A percentile compares a stretch with the other conserved stretches of the same genome.
phyloP scores from a whole-genome alignment of 257 asterid genomes.

The Haberlea rhodopensis region DNA sequence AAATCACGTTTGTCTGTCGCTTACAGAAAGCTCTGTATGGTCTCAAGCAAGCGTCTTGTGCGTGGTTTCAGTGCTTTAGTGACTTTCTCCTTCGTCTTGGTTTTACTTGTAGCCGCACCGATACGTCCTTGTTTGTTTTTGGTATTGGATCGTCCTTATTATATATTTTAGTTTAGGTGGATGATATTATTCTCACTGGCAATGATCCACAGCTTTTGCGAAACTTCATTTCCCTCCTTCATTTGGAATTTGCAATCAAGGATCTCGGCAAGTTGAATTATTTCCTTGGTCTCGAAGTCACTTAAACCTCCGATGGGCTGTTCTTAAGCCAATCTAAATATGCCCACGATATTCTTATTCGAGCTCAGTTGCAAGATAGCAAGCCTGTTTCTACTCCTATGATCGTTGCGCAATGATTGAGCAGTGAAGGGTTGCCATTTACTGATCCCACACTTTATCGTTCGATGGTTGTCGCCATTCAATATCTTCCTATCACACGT shows the following conservation, averaged over 20 bases:
- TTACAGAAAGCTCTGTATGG: slow-evolving; percentile 10
- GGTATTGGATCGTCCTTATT: too few relatives aligned
- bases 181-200: neutral
- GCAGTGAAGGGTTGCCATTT: too few relatives aligned
- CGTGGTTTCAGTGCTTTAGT: neutral
- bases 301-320: neutral
- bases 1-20: neutral
- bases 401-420: too few relatives aligned
- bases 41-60: slow-evolving; percentile 1
- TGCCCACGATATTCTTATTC: too few relatives aligned
- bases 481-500: too few relatives aligned
- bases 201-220: neutral
- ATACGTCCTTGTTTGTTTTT: neutral
- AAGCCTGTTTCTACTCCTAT: too few relatives aligned
- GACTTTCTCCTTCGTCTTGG: neutral
- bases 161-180: neutral
- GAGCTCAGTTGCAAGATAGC: too few relatives aligned
- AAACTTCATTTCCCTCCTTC: neutral
- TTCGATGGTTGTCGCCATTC: too few relatives aligned
- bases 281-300: neutral
- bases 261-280: neutral
- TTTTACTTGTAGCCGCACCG: neutral
- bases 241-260: neutral
- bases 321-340: too few relatives aligned
- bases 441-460: too few relatives aligned